Evolutionary conservation across 2,329 filamentous ascomycete genomes (phyloP), one percentile per base, ranked within the genome.

Genomic region (Fusarium pininemorale): DNA sequence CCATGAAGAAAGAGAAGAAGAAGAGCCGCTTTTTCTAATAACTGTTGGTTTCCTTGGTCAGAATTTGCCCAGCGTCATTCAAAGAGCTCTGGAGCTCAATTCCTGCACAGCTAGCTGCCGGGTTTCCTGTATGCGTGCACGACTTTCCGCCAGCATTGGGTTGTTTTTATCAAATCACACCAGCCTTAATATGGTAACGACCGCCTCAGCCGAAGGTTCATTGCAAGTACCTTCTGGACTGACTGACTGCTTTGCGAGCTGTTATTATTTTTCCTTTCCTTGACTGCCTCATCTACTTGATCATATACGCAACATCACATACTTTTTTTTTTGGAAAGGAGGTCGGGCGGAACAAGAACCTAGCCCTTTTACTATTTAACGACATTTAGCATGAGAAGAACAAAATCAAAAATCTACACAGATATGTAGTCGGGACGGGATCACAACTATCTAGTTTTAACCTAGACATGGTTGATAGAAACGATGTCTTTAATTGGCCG

Each of bases 1-100:
- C 76, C 14, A 80, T 81, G 70, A 81, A 82, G 68, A 81, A 81
- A 69, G 62, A 77, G 39, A 84, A 84, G 81, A 85, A 84, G 77
- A 85, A 83, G 80, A 80, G 80, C 55, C 79, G 83, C 54, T 85
- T 84, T 72, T 85, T 84, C 70, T 84, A 75, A 57, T 45, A n/a
- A 24, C 50, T 48, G 12, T 37, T 24, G 42, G 35, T 30, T 37
- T 41, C 28, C 22, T 57, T 37, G 24, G 28, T 38, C 39, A 59
- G 24, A 45, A 60, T 44, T 60, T 75, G 30, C 56, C 47, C 53
- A 44, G 32, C 57, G 61, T 55, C 54, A 64, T 65, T 55, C 13
- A 28, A 53, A 64, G 51, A 35, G 45, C 53, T 51, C 32, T 13
- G 48, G 54, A 64, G 67, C 41, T 62, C 41, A 41, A 37, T 50